Percentiles rank a stretch among this genome's conserved stretches.
Evolutionary conservation across 345 rosid genomes (phyloP).

Genomic region (Arabidopsis suecica): DNA sequence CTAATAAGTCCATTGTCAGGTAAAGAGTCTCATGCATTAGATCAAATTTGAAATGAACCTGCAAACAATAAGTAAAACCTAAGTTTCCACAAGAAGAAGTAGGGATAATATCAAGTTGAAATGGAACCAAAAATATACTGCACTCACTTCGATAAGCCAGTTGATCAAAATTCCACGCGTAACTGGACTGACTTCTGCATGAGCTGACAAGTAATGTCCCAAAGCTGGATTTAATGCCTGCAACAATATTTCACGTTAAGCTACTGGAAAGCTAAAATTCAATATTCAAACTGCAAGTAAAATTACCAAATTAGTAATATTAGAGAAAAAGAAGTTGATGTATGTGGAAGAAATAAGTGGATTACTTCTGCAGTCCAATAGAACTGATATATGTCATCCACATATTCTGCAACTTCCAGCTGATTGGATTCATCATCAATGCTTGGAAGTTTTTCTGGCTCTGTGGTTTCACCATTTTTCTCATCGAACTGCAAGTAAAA

Average conservation of each 20-base stretch:
- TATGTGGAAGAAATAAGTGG: slow-evolving; percentile 15
- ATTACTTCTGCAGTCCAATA: slow-evolving; percentile 91
- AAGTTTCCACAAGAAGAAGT: slow-evolving; percentile 28
- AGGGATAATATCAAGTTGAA: slow-evolving; percentile 17
- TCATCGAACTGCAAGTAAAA: slow-evolving; percentile 59
- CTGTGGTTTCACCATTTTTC: slow-evolving; percentile 51
- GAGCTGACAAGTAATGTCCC: slow-evolving; percentile 67
- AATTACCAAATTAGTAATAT: neutral
- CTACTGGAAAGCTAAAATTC: slow-evolving; percentile 26
- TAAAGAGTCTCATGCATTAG: slow-evolving; percentile 94
- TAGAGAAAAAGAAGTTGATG: slow-evolving; percentile 1
- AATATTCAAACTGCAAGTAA: neutral
- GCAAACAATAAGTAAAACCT: slow-evolving; percentile 33
- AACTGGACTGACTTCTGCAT: slow-evolving; percentile 63
- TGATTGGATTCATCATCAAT: slow-evolving; percentile 82
- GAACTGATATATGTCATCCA: slow-evolving; percentile 87
- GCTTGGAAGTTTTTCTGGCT: slow-evolving; percentile 59
- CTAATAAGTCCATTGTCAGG: slow-evolving; percentile 76
- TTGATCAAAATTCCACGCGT: slow-evolving; percentile 91
- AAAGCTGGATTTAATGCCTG: slow-evolving; percentile 65
- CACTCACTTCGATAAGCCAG: slow-evolving; percentile 92
- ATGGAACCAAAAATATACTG: slow-evolving; percentile 24
- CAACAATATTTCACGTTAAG: slow-evolving; percentile 39
- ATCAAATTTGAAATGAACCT: slow-evolving; percentile 91
- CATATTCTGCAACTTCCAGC: slow-evolving; percentile 95